A percentile compares a stretch with the other conserved stretches of the same genome.
These are phyloP conservation scores for Zelonia costaricensis DNA, from an alignment of 208 protist species.

Conservation along the genomic window DNA sequence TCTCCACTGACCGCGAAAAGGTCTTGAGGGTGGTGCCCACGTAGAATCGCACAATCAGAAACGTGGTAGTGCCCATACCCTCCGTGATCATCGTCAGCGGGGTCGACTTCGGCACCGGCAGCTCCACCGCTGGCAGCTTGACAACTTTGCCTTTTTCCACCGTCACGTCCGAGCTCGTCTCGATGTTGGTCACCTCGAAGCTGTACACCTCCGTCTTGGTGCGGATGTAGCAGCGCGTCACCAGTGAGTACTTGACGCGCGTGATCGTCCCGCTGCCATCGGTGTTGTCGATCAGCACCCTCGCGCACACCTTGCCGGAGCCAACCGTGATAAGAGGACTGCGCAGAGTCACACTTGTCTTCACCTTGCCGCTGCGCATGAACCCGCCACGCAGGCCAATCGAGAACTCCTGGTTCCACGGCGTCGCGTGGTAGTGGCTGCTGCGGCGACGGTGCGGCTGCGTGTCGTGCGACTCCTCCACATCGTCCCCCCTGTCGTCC, in stretches of 20 bases:
- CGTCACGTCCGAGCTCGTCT: slow-evolving; percentile 18
- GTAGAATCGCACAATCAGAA: slow-evolving; percentile 55
- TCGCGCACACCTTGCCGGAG: slow-evolving; percentile 23
- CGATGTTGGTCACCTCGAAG: slow-evolving; percentile 16
- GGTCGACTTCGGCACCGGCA: slow-evolving; percentile 39
- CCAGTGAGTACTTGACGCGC: slow-evolving; percentile 47
- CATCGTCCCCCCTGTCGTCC: not conserved
- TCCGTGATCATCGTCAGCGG: slow-evolving; percentile 62
- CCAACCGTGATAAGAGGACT: slow-evolving; percentile 44
- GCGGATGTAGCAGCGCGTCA: slow-evolving; percentile 43
- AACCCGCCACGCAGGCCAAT: slow-evolving; percentile 39
- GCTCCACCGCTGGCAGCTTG: slow-evolving; percentile 31
- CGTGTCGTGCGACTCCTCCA: slow-evolving; percentile 1
- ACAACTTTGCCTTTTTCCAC: slow-evolving; percentile 41
- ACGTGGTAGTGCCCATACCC: slow-evolving; percentile 40
- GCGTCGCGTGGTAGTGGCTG: not conserved
- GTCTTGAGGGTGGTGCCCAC: slow-evolving; percentile 35
- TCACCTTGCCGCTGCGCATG: slow-evolving; percentile 31
- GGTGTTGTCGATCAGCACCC: slow-evolving; percentile 57
- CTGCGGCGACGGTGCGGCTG: slow-evolving; percentile 5
- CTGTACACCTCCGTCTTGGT: slow-evolving; percentile 35
- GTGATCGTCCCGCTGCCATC: slow-evolving; percentile 47
- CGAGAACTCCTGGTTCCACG: slow-evolving; percentile 36
- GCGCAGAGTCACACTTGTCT: slow-evolving; percentile 42
- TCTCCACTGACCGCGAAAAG: slow-evolving; percentile 48